Conservation (phyloP, 2,329 filamentous ascomycete genomes). For the Amylocarpus encephaloides region DNA sequence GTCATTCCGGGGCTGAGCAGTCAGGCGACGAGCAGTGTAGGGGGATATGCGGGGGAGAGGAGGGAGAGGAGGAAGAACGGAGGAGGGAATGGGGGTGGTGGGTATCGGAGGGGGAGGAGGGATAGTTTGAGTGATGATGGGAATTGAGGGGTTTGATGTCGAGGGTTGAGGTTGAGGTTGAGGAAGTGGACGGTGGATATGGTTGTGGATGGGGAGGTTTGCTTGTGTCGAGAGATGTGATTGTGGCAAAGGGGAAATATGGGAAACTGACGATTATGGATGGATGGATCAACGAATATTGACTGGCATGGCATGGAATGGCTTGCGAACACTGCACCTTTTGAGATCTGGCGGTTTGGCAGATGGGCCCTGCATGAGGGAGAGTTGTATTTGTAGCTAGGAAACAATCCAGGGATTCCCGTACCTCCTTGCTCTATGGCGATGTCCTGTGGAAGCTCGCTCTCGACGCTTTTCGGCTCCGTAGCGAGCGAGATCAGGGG, state of each 20-base stretch:
- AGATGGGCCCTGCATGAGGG: neutral
- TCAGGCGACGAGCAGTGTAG: constrained; percentile 13
- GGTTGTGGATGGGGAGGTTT: too few species aligned
- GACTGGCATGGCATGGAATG: neutral
- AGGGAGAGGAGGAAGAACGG: constrained; percentile 25
- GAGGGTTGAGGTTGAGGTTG: neutral
- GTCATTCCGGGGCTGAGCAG: constrained; percentile 29
- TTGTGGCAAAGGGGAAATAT: neutral
- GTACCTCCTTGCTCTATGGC: too few species aligned
- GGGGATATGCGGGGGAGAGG: constrained; percentile 29
- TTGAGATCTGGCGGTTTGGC: neutral
- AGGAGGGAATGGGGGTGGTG: constrained; percentile 12
- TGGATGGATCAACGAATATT: neutral
- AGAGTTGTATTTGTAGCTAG: constrained; percentile 7
- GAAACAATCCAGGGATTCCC: too few species aligned
- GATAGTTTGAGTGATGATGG: constrained; percentile 15
- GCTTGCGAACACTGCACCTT: constrained; percentile 1
- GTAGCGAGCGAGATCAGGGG: too few species aligned
- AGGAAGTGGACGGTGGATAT: neutral
- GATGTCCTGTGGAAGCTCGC: too few species aligned
- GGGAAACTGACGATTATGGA: constrained; percentile 1
- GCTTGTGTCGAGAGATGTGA: too few species aligned
- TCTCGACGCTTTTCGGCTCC: too few species aligned
- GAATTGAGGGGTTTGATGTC: neutral
- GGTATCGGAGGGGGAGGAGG: constrained; percentile 19